Conservation (phyloP, 768 basidiomycete genomes). For the Tremella mesenterica region DNA sequence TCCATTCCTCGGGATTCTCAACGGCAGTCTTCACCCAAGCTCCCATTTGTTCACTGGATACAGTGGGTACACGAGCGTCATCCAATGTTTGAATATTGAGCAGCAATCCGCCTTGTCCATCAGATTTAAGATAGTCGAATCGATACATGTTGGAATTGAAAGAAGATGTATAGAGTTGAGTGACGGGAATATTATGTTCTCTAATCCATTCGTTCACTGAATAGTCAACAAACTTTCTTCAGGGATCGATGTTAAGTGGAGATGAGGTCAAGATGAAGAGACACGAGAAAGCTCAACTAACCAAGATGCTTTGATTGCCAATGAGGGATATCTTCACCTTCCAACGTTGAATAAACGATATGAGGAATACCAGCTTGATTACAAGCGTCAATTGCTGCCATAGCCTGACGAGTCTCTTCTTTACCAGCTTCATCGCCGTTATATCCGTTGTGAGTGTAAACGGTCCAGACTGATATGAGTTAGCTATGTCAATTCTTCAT, state of each 20-base stretch:
- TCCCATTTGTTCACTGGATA: constrained; percentile 13
- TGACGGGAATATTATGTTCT: constrained; percentile 1
- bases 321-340: constrained; percentile 4
- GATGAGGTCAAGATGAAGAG: background rate
- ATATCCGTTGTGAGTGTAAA: background rate
- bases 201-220: constrained; percentile 1
- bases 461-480: background rate
- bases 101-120: constrained; percentile 1
- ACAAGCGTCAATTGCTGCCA: background rate
- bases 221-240: background rate
- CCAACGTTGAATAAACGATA: constrained; percentile 9
- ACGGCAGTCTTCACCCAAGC: constrained; percentile 11
- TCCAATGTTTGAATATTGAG: constrained; percentile 6
- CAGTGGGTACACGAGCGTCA: constrained; percentile 5
- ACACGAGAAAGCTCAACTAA: constrained; percentile 1
- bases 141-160: constrained; percentile 11
- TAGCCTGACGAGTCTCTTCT: background rate
- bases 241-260: background rate
- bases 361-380: background rate
- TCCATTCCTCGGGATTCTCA: constrained; percentile 8
- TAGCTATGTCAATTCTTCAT: background rate
- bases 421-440: background rate
- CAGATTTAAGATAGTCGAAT: background rate
- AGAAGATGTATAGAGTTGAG: constrained; percentile 7
- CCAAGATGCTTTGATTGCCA: constrained; percentile 10